phyloP scores from a whole-genome alignment of 129 eudicot species.

The Lactuca sativa region DNA sequence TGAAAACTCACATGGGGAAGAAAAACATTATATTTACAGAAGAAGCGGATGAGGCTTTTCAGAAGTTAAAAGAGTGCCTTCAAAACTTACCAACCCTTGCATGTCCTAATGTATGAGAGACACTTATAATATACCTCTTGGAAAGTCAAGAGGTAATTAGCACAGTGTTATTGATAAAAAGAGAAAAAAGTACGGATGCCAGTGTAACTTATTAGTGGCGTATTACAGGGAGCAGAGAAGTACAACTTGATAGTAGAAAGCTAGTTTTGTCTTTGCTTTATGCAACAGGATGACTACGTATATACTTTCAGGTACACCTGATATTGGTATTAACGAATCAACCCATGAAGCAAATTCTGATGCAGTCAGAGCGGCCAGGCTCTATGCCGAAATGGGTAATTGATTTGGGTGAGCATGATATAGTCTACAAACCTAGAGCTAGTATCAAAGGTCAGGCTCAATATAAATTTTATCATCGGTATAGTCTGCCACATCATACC shows the following conservation, averaged over 20 bases:
- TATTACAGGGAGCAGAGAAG: background rate
- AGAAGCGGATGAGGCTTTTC: too few relatives aligned
- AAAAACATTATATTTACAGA: too few relatives aligned
- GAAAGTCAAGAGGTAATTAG: background rate
- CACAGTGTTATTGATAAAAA: background rate
- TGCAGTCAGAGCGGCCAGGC: background rate
- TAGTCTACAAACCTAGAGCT: background rate
- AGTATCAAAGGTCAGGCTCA: background rate
- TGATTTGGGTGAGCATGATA: background rate
- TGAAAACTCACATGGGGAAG: too few relatives aligned
- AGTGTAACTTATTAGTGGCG: background rate
- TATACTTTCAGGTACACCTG: too few relatives aligned
- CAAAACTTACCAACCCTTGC: background rate
- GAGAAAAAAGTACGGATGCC: background rate
- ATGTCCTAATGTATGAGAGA: background rate
- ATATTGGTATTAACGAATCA: too few relatives aligned
- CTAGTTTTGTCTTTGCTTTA: background rate
- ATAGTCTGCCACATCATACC: too few relatives aligned
- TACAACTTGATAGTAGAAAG: background rate
- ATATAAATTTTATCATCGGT: too few relatives aligned
- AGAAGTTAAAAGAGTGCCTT: too few relatives aligned
- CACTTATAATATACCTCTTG: background rate
- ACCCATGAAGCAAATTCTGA: background rate
- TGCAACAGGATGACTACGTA: background rate
- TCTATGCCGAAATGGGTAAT: background rate